Base-by-base conservation (phyloP, 441 rosid species). In the Hura crepitans region DNA sequence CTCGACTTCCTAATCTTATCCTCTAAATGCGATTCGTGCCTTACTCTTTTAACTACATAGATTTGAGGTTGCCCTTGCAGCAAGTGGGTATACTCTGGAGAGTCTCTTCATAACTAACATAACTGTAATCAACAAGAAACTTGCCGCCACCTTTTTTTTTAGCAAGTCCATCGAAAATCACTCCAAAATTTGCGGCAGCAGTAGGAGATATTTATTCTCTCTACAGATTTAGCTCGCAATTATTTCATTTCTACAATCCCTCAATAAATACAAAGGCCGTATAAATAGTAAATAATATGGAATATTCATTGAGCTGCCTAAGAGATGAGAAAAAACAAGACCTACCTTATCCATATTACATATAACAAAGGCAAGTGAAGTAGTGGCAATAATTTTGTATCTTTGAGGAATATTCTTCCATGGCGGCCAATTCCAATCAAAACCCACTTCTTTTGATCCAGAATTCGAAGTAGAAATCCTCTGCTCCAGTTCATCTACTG, bases 331-430 rank as follows among this genome's bases (percentile, higher is more conserved):
- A 66, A 22, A 51, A 66, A 17, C 25, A 60, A 56, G 2, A 47
- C 56, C 37, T 62, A 91, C 98, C 93, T 93, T 93, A 75, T 89
- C 97, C 97, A 93, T 93, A 77, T 91, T 91, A 76, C 98, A 88
- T 68, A 93, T 85, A 80, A 93, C 95, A 69, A 93, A 93, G 50
- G 98, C 96, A 45, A 88, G 89, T 2, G 98, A 88, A 69, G 96
- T 91, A 27, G 96, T 85, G 61, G 92, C 92, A n/a, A 88, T 86
- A 53, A 91, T 88, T 80, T 86, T 88, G 72, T 91, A 93, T 84
- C 97, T 83, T 66, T 75, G 80, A 68, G 97, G 94, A 65, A 89
- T 27, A 76, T 82, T 80, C 79, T 83, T 87, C 97, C 97, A 89
- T 6, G 85, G 96, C 62, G 93, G 94, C 94, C 96, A 89, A 65